A percentile compares a stretch with the other conserved stretches of the same genome.
phyloP scores from a whole-genome alignment of 495 filamentous ascomycete genomes.

The Talaromyces borbonicus region DNA sequence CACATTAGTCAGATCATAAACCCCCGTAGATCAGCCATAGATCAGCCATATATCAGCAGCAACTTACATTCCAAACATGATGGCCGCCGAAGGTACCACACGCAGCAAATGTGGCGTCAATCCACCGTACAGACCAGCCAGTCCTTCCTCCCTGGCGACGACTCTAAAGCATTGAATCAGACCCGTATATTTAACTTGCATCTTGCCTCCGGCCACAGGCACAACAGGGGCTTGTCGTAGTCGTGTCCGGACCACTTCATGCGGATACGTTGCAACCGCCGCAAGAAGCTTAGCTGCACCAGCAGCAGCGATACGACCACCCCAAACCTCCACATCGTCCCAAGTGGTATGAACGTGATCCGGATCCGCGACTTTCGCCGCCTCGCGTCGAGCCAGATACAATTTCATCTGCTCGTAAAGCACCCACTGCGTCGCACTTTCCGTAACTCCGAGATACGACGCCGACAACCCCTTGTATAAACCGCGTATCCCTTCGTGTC shows the following conservation, averaged over 20 bases:
- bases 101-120: slow-evolving; percentile 49
- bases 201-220: slow-evolving; percentile 20
- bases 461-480: slow-evolving; percentile 47
- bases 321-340: slow-evolving; percentile 39
- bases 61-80: slow-evolving; percentile 81
- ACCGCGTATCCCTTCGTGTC: slow-evolving; percentile 42
- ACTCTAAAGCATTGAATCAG: slow-evolving; percentile 44
- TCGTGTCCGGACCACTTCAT: slow-evolving; percentile 47
- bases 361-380: slow-evolving; percentile 20
- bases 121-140: slow-evolving; percentile 47
- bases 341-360: slow-evolving; percentile 22
- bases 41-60: not conserved
- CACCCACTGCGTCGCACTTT: slow-evolving; percentile 49
- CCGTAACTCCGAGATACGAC: slow-evolving; percentile 46
- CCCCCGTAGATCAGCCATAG: not conserved
- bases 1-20: slow-evolving; percentile 4
- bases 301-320: slow-evolving; percentile 39
- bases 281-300: slow-evolving; percentile 47
- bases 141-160: slow-evolving; percentile 46
- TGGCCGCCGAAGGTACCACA: slow-evolving; percentile 73
- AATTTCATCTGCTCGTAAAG: slow-evolving; percentile 50
- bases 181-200: slow-evolving; percentile 44
- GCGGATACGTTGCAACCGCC: slow-evolving; percentile 47
- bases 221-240: slow-evolving; percentile 44
- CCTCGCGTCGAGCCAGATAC: slow-evolving; percentile 31